phyloP scores from a whole-genome alignment of 495 filamentous ascomycete genomes.

The Letharia columbiana region DNA sequence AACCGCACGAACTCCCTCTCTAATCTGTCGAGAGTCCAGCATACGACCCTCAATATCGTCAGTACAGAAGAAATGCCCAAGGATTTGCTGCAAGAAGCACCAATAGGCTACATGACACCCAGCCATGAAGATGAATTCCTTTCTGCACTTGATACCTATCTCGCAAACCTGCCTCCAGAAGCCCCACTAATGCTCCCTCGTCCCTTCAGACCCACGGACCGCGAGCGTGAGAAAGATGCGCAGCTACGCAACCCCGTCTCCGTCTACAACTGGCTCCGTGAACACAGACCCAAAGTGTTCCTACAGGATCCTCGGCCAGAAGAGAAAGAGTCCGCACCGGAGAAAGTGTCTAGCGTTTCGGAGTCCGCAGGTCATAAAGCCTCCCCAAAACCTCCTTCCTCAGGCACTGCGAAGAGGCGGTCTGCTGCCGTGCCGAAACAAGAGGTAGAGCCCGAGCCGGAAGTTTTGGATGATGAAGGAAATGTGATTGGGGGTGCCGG shows the following conservation, averaged over 20 bases:
- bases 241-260: slow-evolving; percentile 69
- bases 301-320: slow-evolving; percentile 1
- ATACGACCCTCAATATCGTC: slow-evolving; percentile 17
- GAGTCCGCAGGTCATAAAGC: slow-evolving; percentile 8
- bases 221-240: slow-evolving; percentile 44
- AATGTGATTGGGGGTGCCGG: slow-evolving; percentile 36
- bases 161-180: slow-evolving; percentile 43
- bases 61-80: slow-evolving; percentile 25
- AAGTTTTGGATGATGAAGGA: slow-evolving; percentile 46
- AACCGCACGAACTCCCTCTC: slow-evolving; percentile 13
- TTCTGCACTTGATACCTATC: slow-evolving; percentile 55
- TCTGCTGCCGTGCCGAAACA: slow-evolving; percentile 23
- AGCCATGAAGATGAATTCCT: slow-evolving; percentile 78
- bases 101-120: slow-evolving; percentile 54
- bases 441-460: slow-evolving; percentile 37
- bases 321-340: slow-evolving; percentile 7
- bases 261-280: slow-evolving; percentile 75
- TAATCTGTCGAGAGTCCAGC: slow-evolving; percentile 15
- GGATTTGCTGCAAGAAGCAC: slow-evolving; percentile 20
- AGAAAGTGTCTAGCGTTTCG: slow-evolving; percentile 3
- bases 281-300: slow-evolving; percentile 3
- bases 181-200: slow-evolving; percentile 33
- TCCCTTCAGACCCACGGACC: slow-evolving; percentile 36
- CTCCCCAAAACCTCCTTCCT: slow-evolving; percentile 34
- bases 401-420: slow-evolving; percentile 30